These are phyloP conservation scores for Primulina huaijiensis DNA, from an alignment of 257 asterid genomes.

Conservation along the genomic window DNA sequence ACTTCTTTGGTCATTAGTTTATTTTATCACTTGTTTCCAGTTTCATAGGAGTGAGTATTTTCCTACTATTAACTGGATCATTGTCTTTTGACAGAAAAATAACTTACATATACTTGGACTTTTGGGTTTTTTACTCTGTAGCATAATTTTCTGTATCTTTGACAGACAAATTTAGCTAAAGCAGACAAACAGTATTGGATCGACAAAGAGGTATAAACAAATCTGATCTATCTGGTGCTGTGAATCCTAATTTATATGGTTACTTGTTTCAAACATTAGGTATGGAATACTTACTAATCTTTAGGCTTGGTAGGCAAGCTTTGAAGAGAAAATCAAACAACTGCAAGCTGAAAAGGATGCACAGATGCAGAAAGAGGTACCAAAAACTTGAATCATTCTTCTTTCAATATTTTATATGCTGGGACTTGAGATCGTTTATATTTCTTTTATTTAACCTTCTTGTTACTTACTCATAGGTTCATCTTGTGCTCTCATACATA, in stretches of 20 bases:
- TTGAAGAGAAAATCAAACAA: conserved; percentile 45
- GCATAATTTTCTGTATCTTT: conserved; percentile 12
- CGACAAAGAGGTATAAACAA: conserved; percentile 46
- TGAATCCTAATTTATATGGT: conserved; percentile 3
- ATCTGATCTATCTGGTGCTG: conserved; percentile 17
- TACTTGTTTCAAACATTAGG: conserved; percentile 17
- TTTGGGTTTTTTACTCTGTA: conserved; percentile 1
- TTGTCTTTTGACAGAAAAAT: background rate
- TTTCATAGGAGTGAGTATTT: background rate
- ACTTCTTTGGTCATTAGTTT: background rate
- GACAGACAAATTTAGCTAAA: conserved; percentile 35
- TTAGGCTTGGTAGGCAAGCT: conserved; percentile 40
- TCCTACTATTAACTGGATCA: background rate
- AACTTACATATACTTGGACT: background rate
- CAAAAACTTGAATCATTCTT: background rate
- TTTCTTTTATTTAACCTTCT: background rate
- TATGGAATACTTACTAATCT: conserved; percentile 29
- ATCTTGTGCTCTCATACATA: background rate
- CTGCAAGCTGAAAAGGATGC: conserved; percentile 47
- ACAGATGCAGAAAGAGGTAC: conserved; percentile 52
- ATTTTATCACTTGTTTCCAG: background rate
- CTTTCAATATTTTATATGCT: background rate
- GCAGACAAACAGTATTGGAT: conserved; percentile 37
- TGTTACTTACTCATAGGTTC: background rate
- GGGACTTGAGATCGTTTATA: background rate